These are phyloP conservation scores for Lachancea nothofagi DNA, from an alignment of 805 yeast genomes.

Conservation along the genomic window DNA sequence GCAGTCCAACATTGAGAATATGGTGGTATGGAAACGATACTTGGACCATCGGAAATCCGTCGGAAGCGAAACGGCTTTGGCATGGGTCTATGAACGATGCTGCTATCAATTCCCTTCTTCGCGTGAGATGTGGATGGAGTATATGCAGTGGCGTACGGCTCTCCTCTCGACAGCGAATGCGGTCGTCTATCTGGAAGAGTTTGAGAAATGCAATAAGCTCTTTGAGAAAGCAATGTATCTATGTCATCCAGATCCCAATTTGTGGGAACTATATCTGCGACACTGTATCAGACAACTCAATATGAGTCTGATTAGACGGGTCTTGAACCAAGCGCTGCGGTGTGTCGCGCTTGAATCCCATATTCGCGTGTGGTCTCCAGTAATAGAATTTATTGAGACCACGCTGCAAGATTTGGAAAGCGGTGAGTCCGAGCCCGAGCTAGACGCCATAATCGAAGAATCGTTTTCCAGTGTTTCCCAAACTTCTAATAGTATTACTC, in stretches of 20 bases:
- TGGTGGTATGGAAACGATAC: conserved; percentile 45
- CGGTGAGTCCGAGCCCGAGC: conserved; percentile 14
- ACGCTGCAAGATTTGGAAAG: conserved; percentile 8
- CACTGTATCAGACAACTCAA: conserved; percentile 39
- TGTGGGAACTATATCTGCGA: conserved; percentile 51
- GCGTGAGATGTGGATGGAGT: conserved; percentile 23
- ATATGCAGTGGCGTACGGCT: conserved; percentile 40
- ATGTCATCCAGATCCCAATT: conserved; percentile 30
- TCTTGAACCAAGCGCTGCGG: conserved; percentile 20
- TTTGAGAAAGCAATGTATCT: conserved; percentile 43
- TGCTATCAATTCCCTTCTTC: conserved; percentile 19
- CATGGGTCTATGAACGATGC: conserved; percentile 37
- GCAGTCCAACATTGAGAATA: conserved; percentile 31
- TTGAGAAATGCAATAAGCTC: conserved; percentile 35
- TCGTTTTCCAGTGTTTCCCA: conserved; percentile 10
- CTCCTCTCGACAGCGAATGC: conserved; percentile 29
- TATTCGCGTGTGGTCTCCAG: conserved; percentile 23
- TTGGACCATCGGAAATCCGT: conserved; percentile 23
- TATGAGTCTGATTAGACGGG: conserved; percentile 31
- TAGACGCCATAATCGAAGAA: conserved; percentile 11
- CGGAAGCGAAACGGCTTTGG: conserved; percentile 13
- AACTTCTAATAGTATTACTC: conserved; percentile 8
- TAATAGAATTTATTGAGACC: conserved; percentile 19
- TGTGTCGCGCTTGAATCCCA: conserved; percentile 16
- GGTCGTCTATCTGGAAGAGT: conserved; percentile 30